Conservation (phyloP, 768 basidiomycete species). For the Chalciporus pseudorubinellus region DNA sequence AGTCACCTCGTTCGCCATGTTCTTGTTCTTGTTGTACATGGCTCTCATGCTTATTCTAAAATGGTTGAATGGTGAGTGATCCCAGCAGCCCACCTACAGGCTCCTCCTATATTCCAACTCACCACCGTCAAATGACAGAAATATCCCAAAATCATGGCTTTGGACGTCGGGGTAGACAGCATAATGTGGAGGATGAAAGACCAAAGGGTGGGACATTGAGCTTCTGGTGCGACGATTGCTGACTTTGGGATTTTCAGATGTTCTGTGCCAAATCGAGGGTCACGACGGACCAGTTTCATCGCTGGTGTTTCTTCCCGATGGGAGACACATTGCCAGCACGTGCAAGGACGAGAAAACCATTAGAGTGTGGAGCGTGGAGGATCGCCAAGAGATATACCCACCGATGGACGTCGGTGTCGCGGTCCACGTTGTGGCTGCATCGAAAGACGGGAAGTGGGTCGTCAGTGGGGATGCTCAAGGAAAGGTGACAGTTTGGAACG, state of each 20-base stretch:
- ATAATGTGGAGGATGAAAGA: background rate
- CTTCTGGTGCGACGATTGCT: background rate
- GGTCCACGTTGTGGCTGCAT: slow-evolving; percentile 1
- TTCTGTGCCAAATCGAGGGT: background rate
- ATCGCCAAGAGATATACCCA: background rate
- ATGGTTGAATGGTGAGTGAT: background rate
- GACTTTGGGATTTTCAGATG: background rate
- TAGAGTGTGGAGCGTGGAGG: background rate
- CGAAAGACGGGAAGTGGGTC: slow-evolving; percentile 9
- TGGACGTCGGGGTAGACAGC: background rate
- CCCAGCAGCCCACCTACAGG: background rate
- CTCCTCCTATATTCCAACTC: background rate
- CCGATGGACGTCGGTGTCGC: background rate
- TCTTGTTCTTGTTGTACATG: background rate
- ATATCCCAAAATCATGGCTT: background rate
- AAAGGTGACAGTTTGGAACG: slow-evolving; percentile 9
- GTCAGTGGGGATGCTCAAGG: slow-evolving; percentile 7
- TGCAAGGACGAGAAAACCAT: background rate
- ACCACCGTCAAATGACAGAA: background rate
- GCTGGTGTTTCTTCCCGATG: slow-evolving; percentile 2
- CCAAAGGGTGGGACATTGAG: background rate
- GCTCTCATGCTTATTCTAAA: background rate
- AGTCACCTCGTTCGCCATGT: background rate
- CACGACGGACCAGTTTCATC: background rate
- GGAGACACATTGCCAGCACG: background rate